phyloP scores from a whole-genome alignment of 2,329 filamentous ascomycete genomes.

The Pseudogymnoascus sp. region DNA sequence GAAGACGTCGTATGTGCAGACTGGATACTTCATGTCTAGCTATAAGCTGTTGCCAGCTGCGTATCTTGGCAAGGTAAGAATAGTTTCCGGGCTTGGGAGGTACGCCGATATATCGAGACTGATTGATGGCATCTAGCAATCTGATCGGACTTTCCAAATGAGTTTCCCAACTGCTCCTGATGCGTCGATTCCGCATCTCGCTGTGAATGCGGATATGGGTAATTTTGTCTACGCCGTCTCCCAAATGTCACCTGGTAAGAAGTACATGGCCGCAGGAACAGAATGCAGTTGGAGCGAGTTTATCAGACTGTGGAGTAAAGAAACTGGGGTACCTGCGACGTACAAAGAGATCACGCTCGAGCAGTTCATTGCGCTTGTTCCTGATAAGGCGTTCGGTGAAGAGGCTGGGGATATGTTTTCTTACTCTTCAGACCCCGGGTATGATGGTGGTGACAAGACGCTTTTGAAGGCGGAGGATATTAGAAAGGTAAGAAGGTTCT shows the following conservation, averaged over 20 bases:
- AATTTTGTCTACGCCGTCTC: conserved; percentile 42
- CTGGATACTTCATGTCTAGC: conserved; percentile 37
- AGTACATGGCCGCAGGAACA: conserved; percentile 42
- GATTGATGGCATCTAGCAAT: conserved; percentile 21
- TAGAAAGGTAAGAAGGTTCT: conserved; percentile 31
- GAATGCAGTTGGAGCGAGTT: conserved; percentile 41
- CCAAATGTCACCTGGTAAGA: conserved; percentile 41
- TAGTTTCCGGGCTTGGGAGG: background rate
- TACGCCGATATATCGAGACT: background rate
- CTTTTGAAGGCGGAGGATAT: conserved; percentile 39
- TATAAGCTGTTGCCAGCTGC: conserved; percentile 39
- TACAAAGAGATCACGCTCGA: conserved; percentile 37
- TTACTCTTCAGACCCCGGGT: conserved; percentile 42
- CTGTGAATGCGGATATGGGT: conserved; percentile 40
- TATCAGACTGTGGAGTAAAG: conserved; percentile 35
- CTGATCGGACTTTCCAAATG: conserved; percentile 40
- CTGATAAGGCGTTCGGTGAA: conserved; percentile 36
- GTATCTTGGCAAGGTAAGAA: conserved; percentile 40
- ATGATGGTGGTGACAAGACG: conserved; percentile 38
- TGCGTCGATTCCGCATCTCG: conserved; percentile 37
- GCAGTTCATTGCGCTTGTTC: conserved; percentile 33
- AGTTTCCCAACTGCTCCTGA: conserved; percentile 37
- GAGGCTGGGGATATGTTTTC: conserved; percentile 41
- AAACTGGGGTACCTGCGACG: conserved; percentile 28
- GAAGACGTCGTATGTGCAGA: conserved; percentile 45